Evolutionary conservation across 2,329 filamentous ascomycete species (phyloP).

Genomic region (Graphilbum ipis-grandicollis): DNA sequence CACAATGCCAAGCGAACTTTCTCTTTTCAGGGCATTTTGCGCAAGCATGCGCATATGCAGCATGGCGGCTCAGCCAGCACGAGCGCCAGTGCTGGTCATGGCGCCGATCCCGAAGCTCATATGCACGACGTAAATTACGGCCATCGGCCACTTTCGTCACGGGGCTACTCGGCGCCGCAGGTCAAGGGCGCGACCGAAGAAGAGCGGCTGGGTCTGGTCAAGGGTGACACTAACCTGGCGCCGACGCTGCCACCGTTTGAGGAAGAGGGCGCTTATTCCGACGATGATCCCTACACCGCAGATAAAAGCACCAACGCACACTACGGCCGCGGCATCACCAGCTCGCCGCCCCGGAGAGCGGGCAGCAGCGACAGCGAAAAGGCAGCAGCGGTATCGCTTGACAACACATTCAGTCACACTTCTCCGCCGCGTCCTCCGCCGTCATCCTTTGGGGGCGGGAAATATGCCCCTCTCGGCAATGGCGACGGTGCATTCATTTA

Average conservation of each 20-base stretch:
- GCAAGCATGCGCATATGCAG: slow-evolving; percentile 21
- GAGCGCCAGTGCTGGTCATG: slow-evolving; percentile 4
- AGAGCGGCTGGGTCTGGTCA: slow-evolving; percentile 68
- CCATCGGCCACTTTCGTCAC: slow-evolving; percentile 8
- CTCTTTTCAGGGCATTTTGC: slow-evolving; percentile 79
- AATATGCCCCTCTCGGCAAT: no score
- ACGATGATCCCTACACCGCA: slow-evolving; percentile 11
- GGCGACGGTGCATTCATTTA: no score
- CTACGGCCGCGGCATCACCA: slow-evolving; percentile 26
- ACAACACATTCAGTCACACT: no score
- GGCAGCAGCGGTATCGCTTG: no score
- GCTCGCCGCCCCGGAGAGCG: no score
- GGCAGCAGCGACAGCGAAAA: slow-evolving; percentile 9
- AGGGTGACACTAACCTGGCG: slow-evolving; percentile 36
- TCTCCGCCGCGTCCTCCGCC: no score
- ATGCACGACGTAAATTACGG: slow-evolving; percentile 6
- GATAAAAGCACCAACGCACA: slow-evolving; percentile 13
- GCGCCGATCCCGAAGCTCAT: slow-evolving; percentile 6
- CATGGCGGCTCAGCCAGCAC: no score
- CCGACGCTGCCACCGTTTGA: slow-evolving; percentile 17
- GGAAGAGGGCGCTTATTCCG: slow-evolving; percentile 5
- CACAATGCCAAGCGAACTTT: slow-evolving; percentile 60
- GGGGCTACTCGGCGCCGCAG: slow-evolving; percentile 23
- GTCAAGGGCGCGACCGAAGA: slow-evolving; percentile 55
- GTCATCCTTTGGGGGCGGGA: no score